Percentiles rank a stretch among this genome's conserved stretches.
Conservation (phyloP, 352 stramenopile species). For the Pythium coloratum region DNA sequence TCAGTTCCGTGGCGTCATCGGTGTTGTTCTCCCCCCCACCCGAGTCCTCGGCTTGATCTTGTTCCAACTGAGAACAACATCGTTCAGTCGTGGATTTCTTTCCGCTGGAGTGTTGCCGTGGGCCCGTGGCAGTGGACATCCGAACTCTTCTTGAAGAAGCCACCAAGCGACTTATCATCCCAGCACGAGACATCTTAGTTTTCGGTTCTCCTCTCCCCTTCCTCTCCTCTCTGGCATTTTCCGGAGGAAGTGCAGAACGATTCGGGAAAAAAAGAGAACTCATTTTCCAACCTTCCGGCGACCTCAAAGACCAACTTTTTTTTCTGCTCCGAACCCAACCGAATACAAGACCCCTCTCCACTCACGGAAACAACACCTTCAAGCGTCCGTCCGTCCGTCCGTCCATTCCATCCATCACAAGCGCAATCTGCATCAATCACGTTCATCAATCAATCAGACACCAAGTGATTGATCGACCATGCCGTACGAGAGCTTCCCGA, state of each 20-base stretch:
- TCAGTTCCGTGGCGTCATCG: background rate
- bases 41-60: background rate
- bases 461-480: conserved; percentile 31
- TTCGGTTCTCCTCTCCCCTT: background rate
- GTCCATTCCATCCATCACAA: conserved; percentile 5
- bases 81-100: conserved; percentile 1
- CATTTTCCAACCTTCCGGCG: background rate
- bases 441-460: conserved; percentile 7
- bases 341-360: background rate
- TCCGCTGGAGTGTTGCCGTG: background rate
- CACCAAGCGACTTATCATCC: conserved; percentile 6
- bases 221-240: background rate
- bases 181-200: conserved; percentile 1
- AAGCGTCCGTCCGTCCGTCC: background rate
- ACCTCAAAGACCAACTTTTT: background rate
- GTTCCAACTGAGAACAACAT: background rate
- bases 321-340: background rate
- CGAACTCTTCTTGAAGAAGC: background rate
- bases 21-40: background rate
- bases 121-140: background rate
- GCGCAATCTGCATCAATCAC: conserved; percentile 9
- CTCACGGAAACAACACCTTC: background rate
- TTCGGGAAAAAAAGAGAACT: conserved; percentile 4
- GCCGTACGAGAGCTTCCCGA: conserved; percentile 78
- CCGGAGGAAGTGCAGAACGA: background rate